Evolutionary conservation across 805 yeast genomes (phyloP), one percentile per base, ranked within the genome.

Genomic region (Torulaspora delbrueckii): DNA sequence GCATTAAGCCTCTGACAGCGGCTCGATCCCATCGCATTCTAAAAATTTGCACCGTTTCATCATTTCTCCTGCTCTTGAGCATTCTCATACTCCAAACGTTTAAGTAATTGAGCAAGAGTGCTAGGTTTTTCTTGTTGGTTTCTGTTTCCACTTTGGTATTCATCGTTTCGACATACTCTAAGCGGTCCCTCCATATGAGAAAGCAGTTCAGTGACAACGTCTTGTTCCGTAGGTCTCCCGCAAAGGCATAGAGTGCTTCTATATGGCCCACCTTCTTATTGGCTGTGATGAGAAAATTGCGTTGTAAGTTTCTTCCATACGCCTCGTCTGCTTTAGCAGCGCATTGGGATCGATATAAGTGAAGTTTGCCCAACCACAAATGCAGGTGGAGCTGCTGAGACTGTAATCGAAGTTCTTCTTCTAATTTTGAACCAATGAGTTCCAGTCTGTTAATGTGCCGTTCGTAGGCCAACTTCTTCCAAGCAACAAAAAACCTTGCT

Each of bases 1-100:
- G 32, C 16, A 71, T 35, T 4, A 70, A 43, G 0, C 71, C 73
- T 41, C 74, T 52, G 22, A 68, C 46, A 22, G 56, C 64, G 1
- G 74, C 74, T 37, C 74, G 59, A 43, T 63, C 57, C 74, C 74
- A 71, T 41, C 75, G 56, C n/a, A 49, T 53, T 34, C 62, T 54
- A 48, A 70, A 69, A 10, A 53, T 52, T 4, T 52, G 57, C 2
- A 67, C 59, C 1, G 62, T 57, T 44, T 66, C 71, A 23, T 64
- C 57, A 45, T 69, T 69, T 44, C 70, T 61, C 28, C 58, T 56
- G 2, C 56, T 48, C 47, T 68, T 69, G 46, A 70, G 50, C 25
- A 56, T 48, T 37, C 58, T 55, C 48, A 69, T 50, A 22, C 63
- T 62, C 73, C 74, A 70, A 5, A 45, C 9, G 36, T 66, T 68